phyloP scores from a whole-genome alignment of 768 basidiomycete species.

The Hygrocybe punicea region DNA sequence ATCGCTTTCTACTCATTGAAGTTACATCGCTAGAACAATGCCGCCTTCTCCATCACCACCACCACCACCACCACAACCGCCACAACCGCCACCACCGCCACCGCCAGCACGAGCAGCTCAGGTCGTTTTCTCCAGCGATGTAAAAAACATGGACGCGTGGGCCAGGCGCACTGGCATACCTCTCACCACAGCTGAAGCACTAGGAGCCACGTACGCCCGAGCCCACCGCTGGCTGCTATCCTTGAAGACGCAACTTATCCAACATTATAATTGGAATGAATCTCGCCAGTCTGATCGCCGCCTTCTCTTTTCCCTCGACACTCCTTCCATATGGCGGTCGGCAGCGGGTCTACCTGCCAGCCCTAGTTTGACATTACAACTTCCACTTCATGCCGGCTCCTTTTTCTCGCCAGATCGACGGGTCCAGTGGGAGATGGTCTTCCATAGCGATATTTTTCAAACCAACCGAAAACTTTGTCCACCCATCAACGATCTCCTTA shows the following conservation, averaged over 20 bases:
- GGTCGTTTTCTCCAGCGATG: conserved; percentile 76
- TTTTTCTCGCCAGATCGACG: conserved; percentile 84
- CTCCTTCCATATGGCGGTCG: conserved; percentile 74
- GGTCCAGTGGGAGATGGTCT: conserved; percentile 89
- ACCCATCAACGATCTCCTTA: conserved; percentile 67
- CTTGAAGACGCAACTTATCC: conserved; percentile 61
- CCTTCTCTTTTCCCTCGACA: conserved; percentile 77
- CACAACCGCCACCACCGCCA: neutral
- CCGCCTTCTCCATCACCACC: too few species aligned
- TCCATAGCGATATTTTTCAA: conserved; percentile 74
- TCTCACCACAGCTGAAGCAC: conserved; percentile 76
- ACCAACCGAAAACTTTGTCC: conserved; percentile 64
- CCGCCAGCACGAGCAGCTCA: conserved; percentile 33
- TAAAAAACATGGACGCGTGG: conserved; percentile 81
- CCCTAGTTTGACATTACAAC: conserved; percentile 66
- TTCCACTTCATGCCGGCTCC: conserved; percentile 75
- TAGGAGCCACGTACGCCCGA: conserved; percentile 76
- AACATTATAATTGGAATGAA: conserved; percentile 69
- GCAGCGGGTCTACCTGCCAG: conserved; percentile 72
- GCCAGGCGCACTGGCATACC: conserved; percentile 75
- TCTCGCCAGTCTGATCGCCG: conserved; percentile 56
- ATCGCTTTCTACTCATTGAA: too few species aligned
- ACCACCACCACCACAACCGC: too few species aligned
- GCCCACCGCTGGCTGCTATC: conserved; percentile 73
- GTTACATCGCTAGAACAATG: too few species aligned